phyloP scores from a whole-genome alignment of 129 eudicot genomes.

The Escallonia rubra region DNA sequence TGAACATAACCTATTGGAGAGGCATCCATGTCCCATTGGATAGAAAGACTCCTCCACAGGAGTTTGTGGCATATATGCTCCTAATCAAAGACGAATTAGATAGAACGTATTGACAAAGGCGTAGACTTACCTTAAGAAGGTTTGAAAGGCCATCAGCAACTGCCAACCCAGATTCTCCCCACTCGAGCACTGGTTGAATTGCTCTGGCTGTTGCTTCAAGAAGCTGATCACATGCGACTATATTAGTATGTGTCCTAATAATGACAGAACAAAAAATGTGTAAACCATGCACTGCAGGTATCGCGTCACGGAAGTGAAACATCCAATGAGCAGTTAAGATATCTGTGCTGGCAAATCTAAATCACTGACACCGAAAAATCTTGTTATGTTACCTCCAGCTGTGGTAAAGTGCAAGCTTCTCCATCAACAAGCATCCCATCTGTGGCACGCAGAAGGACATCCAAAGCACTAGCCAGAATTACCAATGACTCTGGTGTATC shows the following conservation, averaged over 20 bases:
- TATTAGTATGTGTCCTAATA: no score
- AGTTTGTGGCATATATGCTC: no score
- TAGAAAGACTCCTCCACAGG: no score
- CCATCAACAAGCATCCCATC: conserved; percentile 99
- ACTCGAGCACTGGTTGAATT: conserved; percentile 79
- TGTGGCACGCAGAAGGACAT: conserved; percentile 92
- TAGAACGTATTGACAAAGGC: not conserved
- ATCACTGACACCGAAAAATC: not conserved
- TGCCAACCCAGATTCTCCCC: conserved; percentile 93
- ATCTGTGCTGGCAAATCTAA: no score
- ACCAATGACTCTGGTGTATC: conserved; percentile 80
- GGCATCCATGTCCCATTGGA: no score
- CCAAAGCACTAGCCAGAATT: conserved; percentile 83
- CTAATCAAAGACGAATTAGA: not conserved
- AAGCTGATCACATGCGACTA: conserved; percentile 34
- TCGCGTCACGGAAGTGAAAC: no score
- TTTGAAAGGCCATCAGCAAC: conserved; percentile 94
- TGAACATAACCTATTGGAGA: no score
- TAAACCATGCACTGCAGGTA: no score
- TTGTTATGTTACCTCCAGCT: conserved; percentile 63
- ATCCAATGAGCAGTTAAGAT: no score
- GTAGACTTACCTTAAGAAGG: conserved; percentile 65
- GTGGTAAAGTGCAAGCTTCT: conserved; percentile 96
- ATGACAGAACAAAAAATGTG: no score
- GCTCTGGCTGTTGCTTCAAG: conserved; percentile 98